phyloP scores from a whole-genome alignment of 495 filamentous ascomycete species.

The Chaetomidium leptoderma region DNA sequence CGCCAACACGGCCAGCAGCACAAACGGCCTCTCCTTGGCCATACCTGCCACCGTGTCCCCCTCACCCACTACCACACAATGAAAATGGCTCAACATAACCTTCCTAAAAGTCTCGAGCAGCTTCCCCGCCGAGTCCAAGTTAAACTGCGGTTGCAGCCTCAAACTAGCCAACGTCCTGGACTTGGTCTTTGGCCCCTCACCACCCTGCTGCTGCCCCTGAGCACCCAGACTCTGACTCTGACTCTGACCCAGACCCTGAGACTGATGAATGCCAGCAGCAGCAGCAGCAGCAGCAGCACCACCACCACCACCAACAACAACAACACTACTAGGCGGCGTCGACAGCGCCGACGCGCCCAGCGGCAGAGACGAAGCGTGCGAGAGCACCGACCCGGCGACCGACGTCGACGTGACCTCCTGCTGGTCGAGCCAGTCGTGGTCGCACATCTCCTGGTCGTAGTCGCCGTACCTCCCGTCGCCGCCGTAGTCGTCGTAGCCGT shows the following conservation, averaged over 20 bases:
- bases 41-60: conserved; percentile 36
- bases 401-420: conserved; percentile 10
- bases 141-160: conserved; percentile 45
- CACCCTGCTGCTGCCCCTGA: background rate
- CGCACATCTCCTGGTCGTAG: conserved; percentile 5
- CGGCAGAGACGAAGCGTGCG: conserved; percentile 29
- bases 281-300: conserved; percentile 2
- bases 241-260: background rate
- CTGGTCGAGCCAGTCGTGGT: conserved; percentile 10
- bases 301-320: background rate
- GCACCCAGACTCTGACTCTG: background rate
- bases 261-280: too few relatives aligned
- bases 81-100: conserved; percentile 39
- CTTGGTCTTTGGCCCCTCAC: background rate
- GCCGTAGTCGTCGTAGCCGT: background rate
- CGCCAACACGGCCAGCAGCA: conserved; percentile 44
- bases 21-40: conserved; percentile 39
- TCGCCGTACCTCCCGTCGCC: conserved; percentile 1
- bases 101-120: conserved; percentile 37
- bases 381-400: conserved; percentile 18
- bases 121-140: conserved; percentile 42
- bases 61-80: conserved; percentile 34
- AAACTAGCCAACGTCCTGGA: conserved; percentile 24
- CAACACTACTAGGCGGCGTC: conserved; percentile 27
- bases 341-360: conserved; percentile 33